Base-by-base conservation (phyloP, 805 yeast species). In the Ogataea ganodermae region DNA sequence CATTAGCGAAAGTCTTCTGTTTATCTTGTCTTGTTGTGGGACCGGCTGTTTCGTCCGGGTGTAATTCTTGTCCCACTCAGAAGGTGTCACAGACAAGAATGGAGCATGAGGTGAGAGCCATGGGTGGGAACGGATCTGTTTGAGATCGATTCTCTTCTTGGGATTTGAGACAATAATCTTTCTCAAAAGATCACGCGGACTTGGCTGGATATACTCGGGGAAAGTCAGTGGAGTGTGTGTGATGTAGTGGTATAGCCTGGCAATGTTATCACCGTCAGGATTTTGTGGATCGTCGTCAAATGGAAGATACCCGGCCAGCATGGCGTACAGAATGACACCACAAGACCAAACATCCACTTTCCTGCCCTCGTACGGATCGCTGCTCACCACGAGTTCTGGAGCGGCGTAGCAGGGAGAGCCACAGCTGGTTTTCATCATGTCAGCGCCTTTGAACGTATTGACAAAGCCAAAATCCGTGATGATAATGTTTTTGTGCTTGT, bases 401-500 rank as follows among this genome's bases (percentile, higher is more conserved):
- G 99, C 99, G 0, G 99, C 99, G 67, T 92, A 92, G 66, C 99
- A 92, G 1, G 99, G 99, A 2, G 96, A 89, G 1, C 99, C 99
- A 67, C 99, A 92, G 30, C 91, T 81, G 1, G 98, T 92, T 63
- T 83, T 84, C 98, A 92, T 94, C 37, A 89, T 71, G 64, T 89
- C 96, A 55, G 76, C 77, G 17, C 75, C 76, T 28, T 69, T 70
- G 69, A 84, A 94, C 23, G 92, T 84, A 68, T 94, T 94, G 30
- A 95, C 99, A 68, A 94, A 94, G 0, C 97, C 97, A 66, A 90
- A 90, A 69, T 90, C 97, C 14, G 96, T 84, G 45, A 90, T 89
- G 42, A 90, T 77, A 51, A 90, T 80, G 66, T 89, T 89, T 61
- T 85, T 87, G 69, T 89, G 89, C 62, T 88, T 86, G 68, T 90